A percentile compares a stretch with the other conserved stretches of the same genome.
Conservation (phyloP, 306 rosid genomes). For the Begonia fuchsioides region DNA sequence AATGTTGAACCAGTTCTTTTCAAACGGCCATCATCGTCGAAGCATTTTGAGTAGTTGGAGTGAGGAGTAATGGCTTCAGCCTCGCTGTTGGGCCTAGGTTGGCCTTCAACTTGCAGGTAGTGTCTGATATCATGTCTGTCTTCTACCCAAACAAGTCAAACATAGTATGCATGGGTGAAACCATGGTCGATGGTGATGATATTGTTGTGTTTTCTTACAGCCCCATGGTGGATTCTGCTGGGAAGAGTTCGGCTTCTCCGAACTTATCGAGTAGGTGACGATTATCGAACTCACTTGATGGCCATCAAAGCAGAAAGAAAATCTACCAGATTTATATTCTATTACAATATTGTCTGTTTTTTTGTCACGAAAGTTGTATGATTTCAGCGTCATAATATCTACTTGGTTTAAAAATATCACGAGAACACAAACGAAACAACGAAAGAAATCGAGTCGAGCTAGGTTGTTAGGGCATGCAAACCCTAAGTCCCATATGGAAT, state of each 20-base stretch:
- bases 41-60: constrained; percentile 44
- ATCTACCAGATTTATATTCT: no score
- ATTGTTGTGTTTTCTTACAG: constrained; percentile 20
- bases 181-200: no score
- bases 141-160: constrained; percentile 23
- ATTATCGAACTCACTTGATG: neutral
- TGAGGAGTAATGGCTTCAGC: constrained; percentile 23
- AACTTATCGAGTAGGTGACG: neutral
- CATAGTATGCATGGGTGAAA: no score
- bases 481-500: no score
- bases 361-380: no score
- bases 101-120: constrained; percentile 47
- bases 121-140: constrained; percentile 48
- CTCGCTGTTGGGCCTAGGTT: constrained; percentile 22
- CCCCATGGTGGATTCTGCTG: constrained; percentile 61
- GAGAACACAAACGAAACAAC: no score
- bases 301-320: neutral
- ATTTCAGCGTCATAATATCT: no score
- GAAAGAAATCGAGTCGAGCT: no score
- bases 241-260: constrained; percentile 66
- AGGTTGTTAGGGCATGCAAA: no score
- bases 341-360: no score
- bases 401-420: no score
- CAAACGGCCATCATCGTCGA: constrained; percentile 71
- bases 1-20: constrained; percentile 44